phyloP scores from a whole-genome alignment of 495 filamentous ascomycete genomes.

The Daldinia concentrica region DNA sequence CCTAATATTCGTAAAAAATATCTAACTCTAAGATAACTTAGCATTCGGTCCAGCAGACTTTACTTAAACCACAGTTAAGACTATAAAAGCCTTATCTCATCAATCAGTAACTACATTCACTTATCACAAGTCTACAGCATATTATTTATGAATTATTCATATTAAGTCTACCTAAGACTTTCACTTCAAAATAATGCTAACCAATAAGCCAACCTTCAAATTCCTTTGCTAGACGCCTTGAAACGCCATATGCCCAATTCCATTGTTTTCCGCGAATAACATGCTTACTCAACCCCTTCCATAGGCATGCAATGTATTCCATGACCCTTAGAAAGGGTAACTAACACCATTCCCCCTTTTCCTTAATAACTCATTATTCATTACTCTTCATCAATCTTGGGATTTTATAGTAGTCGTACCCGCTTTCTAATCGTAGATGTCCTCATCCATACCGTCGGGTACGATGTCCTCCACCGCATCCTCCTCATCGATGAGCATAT shows the following conservation, averaged over 20 bases:
- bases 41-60: neutral
- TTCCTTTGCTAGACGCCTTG: neutral
- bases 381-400: slow-evolving; percentile 7
- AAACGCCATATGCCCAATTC: neutral
- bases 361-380: slow-evolving; percentile 15
- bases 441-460: slow-evolving; percentile 77
- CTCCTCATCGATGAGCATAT: slow-evolving; percentile 69
- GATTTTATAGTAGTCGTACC: neutral
- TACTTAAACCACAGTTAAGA: neutral
- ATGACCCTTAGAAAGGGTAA: neutral
- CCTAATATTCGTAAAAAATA: too few relatives aligned
- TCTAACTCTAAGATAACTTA: neutral
- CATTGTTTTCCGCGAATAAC: neutral
- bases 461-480: slow-evolving; percentile 74
- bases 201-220: neutral
- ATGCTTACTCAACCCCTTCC: neutral
- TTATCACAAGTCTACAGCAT: neutral
- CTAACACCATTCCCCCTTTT: neutral
- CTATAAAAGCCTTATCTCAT: neutral
- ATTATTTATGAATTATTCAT: neutral
- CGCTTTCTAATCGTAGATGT: slow-evolving; percentile 68
- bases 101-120: neutral
- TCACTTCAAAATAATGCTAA: neutral
- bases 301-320: neutral
- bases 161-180: slow-evolving; percentile 1